phyloP scores from a whole-genome alignment of 208 protist species.

The Histomonas meleagridis region DNA sequence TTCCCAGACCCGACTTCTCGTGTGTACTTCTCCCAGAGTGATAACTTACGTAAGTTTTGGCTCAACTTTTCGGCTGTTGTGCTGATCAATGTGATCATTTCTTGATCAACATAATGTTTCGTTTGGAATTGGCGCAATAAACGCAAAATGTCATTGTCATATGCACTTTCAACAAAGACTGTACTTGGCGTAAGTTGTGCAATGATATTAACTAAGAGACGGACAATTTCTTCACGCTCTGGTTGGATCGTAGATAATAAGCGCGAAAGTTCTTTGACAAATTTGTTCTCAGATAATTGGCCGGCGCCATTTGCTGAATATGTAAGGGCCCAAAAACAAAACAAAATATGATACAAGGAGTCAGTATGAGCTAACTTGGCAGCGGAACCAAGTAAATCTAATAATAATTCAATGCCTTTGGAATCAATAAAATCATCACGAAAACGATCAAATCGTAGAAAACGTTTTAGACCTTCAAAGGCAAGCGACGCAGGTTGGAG shows the following conservation, averaged over 20 bases:
- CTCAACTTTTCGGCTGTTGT: not conserved
- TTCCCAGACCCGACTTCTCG: conserved; percentile 6
- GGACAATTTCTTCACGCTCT: not conserved
- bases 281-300: not conserved
- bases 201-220: not conserved
- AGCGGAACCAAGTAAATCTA: not conserved
- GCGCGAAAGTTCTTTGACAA: not conserved
- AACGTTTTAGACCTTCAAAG: not conserved
- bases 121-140: not conserved
- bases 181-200: not conserved
- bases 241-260: not conserved
- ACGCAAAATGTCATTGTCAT: not conserved
- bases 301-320: not conserved
- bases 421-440: not conserved
- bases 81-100: not conserved
- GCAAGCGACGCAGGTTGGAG: not conserved
- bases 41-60: not conserved
- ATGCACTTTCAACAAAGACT: not conserved
- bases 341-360: not conserved
- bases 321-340: not conserved
- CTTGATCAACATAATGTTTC: not conserved
- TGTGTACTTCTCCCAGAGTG: conserved; percentile 20
- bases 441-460: not conserved
- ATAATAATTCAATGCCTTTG: not conserved
- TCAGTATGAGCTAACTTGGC: not conserved